phyloP scores from a whole-genome alignment of 1,284 basidiomycete species.

The Cutaneotrichosporon cavernicola region DNA sequence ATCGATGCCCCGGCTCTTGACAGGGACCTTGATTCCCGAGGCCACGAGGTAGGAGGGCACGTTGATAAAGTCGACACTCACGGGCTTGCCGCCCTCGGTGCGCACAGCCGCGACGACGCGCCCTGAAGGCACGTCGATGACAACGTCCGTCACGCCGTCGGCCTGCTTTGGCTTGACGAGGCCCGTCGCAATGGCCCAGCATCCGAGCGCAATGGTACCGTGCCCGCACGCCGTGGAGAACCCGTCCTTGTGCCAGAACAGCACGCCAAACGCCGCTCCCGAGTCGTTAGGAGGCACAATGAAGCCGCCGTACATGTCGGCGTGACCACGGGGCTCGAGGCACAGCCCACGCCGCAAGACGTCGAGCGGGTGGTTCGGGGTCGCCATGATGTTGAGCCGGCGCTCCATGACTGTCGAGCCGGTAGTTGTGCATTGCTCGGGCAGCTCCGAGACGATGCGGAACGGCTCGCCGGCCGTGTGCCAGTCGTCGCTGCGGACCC shows the following conservation, averaged over 20 bases:
- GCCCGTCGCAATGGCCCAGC: constrained; percentile 52
- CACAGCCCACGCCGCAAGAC: constrained; percentile 24
- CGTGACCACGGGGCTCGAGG: constrained; percentile 55
- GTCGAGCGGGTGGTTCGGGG: constrained; percentile 25
- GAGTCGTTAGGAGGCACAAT: constrained; percentile 47
- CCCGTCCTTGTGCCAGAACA: constrained; percentile 59
- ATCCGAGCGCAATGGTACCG: constrained; percentile 57
- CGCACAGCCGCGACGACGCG: constrained; percentile 16
- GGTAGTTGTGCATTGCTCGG: constrained; percentile 6
- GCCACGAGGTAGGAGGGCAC: constrained; percentile 21
- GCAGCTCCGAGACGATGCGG: constrained; percentile 27
- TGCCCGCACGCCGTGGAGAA: constrained; percentile 59
- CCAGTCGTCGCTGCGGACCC: constrained; percentile 30
- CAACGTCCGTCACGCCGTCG: constrained; percentile 16
- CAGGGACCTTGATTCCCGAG: constrained; percentile 8
- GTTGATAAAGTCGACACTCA: constrained; percentile 27
- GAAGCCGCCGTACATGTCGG: constrained; percentile 58
- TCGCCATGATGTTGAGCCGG: constrained; percentile 14
- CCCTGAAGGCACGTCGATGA: constrained; percentile 27
- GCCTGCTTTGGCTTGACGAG: constrained; percentile 14
- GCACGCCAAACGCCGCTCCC: constrained; percentile 55
- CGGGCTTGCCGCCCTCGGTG: constrained; percentile 13
- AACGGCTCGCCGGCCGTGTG: constrained; percentile 36
- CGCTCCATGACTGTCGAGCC: constrained; percentile 18
- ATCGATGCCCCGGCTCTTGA: neutral